Conservation (phyloP, 1,284 basidiomycete species). For the Ganoderma multipileum region DNA sequence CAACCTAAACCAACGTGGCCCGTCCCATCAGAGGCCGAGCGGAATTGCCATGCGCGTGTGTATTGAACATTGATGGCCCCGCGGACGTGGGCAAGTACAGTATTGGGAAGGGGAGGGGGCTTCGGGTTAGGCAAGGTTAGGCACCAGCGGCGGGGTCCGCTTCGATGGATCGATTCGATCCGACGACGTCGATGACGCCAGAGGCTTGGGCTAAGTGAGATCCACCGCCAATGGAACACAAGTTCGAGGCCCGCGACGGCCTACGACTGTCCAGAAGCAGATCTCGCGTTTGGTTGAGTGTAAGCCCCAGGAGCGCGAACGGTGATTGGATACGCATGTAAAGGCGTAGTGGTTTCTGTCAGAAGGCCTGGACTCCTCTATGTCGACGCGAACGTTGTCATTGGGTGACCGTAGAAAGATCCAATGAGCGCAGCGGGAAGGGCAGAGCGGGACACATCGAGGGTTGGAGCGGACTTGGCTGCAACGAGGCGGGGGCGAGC, state of each 20-base stretch:
- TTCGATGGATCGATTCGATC: not conserved
- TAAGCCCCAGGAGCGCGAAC: not conserved
- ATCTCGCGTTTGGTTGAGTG: conserved; percentile 7
- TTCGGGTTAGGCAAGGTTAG: too few relatives aligned
- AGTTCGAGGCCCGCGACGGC: conserved; percentile 5
- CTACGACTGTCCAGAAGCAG: conserved; percentile 3
- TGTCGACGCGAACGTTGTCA: not conserved
- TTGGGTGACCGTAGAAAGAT: not conserved
- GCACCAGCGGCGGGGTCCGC: conserved; percentile 2
- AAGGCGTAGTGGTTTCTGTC: not conserved
- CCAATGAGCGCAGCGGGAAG: not conserved
- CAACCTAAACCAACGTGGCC: conserved; percentile 29
- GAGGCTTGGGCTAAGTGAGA: not conserved
- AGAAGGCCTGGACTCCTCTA: not conserved
- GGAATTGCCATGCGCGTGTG: not conserved
- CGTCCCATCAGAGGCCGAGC: not conserved
- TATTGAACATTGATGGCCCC: not conserved
- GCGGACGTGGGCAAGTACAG: too few relatives aligned
- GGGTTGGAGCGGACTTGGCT: not conserved
- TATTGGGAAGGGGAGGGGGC: too few relatives aligned
- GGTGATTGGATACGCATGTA: not conserved
- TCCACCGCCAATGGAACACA: not conserved
- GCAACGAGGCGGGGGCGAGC: conserved; percentile 1
- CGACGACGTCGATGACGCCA: conserved; percentile 8
- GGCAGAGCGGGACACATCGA: not conserved